These are phyloP conservation scores for Bruguiera parviflora DNA, from an alignment of 345 rosid species.

Conservation along the genomic window DNA sequence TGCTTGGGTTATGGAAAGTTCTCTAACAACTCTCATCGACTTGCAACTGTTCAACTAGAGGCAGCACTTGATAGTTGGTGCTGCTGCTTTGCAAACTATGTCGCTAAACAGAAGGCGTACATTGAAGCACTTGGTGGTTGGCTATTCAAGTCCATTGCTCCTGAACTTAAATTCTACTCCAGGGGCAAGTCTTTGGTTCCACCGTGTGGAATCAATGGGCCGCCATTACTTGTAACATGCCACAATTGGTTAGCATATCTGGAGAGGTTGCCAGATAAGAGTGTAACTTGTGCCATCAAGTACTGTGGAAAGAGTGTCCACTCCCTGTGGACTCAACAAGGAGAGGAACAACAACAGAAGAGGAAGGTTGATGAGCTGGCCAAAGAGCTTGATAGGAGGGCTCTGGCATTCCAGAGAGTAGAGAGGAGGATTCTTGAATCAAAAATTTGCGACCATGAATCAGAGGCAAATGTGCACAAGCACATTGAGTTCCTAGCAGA, in stretches of 20 bases:
- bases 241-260: conserved; percentile 36
- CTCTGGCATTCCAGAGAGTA: conserved; percentile 27
- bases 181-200: conserved; percentile 14
- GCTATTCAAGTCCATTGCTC: conserved; percentile 34
- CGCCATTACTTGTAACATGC: conserved; percentile 30
- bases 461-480: conserved; percentile 18
- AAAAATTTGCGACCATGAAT: conserved; percentile 18
- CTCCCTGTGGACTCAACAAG: conserved; percentile 35
- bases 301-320: conserved; percentile 29
- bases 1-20: conserved; percentile 23
- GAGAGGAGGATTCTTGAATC: conserved; percentile 31
- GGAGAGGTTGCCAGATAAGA: conserved; percentile 35
- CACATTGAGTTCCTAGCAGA: conserved; percentile 28
- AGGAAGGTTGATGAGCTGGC: conserved; percentile 38
- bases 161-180: conserved; percentile 30
- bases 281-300: conserved; percentile 31
- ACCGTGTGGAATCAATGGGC: conserved; percentile 12
- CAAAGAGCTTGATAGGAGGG: conserved; percentile 31
- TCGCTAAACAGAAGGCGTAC: conserved; percentile 38
- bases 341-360: conserved; percentile 42
- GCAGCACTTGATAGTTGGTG: conserved; percentile 40
- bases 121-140: conserved; percentile 42
- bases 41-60: conserved; percentile 40
- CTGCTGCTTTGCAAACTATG: conserved; percentile 28
- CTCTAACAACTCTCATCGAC: conserved; percentile 32